Conservation (phyloP, 768 basidiomycete genomes). For the Termitomyces titanicus region DNA sequence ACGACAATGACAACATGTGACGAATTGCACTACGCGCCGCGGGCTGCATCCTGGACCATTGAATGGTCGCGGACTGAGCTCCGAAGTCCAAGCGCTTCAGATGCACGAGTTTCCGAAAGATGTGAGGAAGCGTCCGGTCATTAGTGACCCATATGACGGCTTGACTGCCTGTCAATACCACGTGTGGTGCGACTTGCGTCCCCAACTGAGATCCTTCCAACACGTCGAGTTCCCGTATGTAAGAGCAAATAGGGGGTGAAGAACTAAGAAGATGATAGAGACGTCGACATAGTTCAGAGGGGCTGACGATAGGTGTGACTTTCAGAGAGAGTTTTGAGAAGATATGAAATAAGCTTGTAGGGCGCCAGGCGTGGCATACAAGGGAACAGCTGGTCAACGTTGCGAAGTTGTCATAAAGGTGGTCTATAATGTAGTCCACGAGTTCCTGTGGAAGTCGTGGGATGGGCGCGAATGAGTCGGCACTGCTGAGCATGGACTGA, state of each 20-base stretch:
- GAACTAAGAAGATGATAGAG: conserved; percentile 30
- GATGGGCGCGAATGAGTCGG: conserved; percentile 2
- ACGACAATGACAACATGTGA: conserved; percentile 29
- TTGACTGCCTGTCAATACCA: conserved; percentile 18
- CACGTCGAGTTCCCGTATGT: conserved; percentile 36
- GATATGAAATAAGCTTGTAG: conserved; percentile 34
- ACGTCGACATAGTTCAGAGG: conserved; percentile 29
- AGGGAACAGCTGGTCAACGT: conserved; percentile 31
- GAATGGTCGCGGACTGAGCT: conserved; percentile 28
- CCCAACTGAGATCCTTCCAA: conserved; percentile 33
- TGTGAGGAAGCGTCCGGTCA: conserved; percentile 31
- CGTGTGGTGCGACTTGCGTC: conserved; percentile 19
- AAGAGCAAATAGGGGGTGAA: conserved; percentile 28
- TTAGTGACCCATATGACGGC: conserved; percentile 37
- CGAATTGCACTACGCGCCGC: conserved; percentile 31
- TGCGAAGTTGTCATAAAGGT: conserved; percentile 31
- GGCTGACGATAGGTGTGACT: conserved; percentile 14
- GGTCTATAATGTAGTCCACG: conserved; percentile 44
- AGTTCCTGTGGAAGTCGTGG: conserved; percentile 40
- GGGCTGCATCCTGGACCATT: conserved; percentile 33
- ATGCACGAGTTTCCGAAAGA: conserved; percentile 34
- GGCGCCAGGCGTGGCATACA: conserved; percentile 37
- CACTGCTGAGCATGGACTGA: conserved; percentile 9
- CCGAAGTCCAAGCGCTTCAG: conserved; percentile 35
- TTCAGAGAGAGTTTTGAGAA: conserved; percentile 38